phyloP scores from a whole-genome alignment of 176 grass and related monocot species.

The Avena eriantha region DNA sequence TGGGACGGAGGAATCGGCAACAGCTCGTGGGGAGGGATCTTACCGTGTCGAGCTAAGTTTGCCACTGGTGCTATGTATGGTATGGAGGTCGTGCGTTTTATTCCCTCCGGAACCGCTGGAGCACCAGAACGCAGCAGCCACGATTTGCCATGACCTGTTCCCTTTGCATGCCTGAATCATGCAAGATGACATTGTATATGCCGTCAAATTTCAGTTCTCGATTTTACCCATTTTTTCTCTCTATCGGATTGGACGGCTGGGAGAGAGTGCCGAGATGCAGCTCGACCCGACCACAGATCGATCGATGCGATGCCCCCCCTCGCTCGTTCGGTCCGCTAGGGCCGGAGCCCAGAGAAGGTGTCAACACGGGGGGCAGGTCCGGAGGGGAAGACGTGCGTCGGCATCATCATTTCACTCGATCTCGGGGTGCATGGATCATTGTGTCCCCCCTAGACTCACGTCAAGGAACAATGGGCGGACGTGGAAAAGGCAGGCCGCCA shows the following conservation, averaged over 20 bases:
- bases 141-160: slow-evolving; percentile 17
- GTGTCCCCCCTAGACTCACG: neutral
- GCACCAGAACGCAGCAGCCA: neutral
- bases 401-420: slow-evolving; percentile 1
- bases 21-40: neutral
- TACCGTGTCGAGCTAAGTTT: neutral
- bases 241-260: neutral
- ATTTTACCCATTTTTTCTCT: too few relatives aligned
- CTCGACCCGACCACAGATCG: neutral
- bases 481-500: slow-evolving; percentile 33
- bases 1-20: neutral
- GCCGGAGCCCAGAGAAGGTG: neutral
- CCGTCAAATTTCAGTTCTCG: too few relatives aligned
- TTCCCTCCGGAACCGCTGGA: neutral
- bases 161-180: slow-evolving; percentile 29
- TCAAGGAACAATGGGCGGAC: neutral
- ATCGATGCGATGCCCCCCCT: neutral
- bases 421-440: slow-evolving; percentile 3
- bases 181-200: too few relatives aligned
- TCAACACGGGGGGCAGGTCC: neutral
- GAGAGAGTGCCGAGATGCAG: neutral
- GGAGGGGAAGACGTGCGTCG: neutral
- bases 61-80: too few relatives aligned
- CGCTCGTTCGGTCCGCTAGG: neutral
- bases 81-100: neutral